A percentile compares a stretch with the other conserved stretches of the same genome.
phyloP scores from a whole-genome alignment of 2,329 filamentous ascomycete genomes.

The Grosmannia clavigera region DNA sequence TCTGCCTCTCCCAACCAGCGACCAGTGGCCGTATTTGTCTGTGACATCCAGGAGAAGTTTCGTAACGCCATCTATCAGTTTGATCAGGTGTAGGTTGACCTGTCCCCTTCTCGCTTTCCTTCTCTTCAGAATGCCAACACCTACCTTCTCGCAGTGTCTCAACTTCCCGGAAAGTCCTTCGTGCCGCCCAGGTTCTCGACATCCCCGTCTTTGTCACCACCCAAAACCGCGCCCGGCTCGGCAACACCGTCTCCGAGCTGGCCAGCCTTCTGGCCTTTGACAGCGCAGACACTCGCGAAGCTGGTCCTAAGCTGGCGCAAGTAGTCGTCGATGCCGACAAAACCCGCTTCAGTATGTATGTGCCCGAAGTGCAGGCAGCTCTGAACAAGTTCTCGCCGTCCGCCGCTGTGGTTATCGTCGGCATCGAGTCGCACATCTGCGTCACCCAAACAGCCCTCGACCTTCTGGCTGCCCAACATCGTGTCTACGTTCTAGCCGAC shows the following conservation, averaged over 20 bases:
- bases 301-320: slow-evolving; percentile 1
- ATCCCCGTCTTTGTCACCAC: slow-evolving; percentile 81
- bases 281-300: slow-evolving; percentile 16
- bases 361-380: slow-evolving; percentile 47
- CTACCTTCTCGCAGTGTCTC: slow-evolving; percentile 35
- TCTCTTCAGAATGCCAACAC: not conserved
- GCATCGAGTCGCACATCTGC: slow-evolving; percentile 91
- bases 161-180: slow-evolving; percentile 57
- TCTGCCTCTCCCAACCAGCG: not conserved
- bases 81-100: slow-evolving; percentile 53
- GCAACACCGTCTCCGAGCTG: slow-evolving; percentile 66
- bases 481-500: slow-evolving; percentile 79
- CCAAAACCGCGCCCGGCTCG: slow-evolving; percentile 67
- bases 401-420: slow-evolving; percentile 58
- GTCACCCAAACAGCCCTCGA: slow-evolving; percentile 87
- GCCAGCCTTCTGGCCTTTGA: slow-evolving; percentile 38
- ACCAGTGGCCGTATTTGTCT: slow-evolving; percentile 47
- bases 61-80: slow-evolving; percentile 73
- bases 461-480: slow-evolving; percentile 59
- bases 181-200: slow-evolving; percentile 48
- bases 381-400: slow-evolving; percentile 12
- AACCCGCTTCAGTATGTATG: slow-evolving; percentile 79
- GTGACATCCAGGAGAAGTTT: slow-evolving; percentile 93
- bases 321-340: slow-evolving; percentile 54
- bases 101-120: slow-evolving; percentile 1